Percentiles rank a stretch among this genome's conserved stretches.
Conservation (phyloP, 768 basidiomycete genomes). For the Boletus coccyginus region DNA sequence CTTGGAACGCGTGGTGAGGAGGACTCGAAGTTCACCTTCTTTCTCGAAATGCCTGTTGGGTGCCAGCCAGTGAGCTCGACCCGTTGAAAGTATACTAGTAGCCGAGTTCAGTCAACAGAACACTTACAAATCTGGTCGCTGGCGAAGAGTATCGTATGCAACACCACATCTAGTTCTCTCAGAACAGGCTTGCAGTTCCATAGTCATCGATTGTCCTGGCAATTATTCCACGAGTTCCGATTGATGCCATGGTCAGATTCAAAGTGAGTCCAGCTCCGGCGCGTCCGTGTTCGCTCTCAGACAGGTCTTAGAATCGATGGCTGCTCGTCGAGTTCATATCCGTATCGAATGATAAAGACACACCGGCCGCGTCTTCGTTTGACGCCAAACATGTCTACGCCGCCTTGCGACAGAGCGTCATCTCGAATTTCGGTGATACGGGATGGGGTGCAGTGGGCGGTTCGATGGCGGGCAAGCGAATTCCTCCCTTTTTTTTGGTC, state of each 20-base stretch:
- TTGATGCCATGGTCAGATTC: slow-evolving; percentile 59
- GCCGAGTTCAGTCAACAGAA: no score
- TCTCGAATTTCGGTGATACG: slow-evolving; percentile 75
- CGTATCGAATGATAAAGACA: slow-evolving; percentile 25
- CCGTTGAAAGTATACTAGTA: not conserved
- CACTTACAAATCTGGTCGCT: slow-evolving; percentile 55
- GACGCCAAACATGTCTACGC: slow-evolving; percentile 66
- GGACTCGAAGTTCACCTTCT: slow-evolving; percentile 62
- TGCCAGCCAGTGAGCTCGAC: not conserved
- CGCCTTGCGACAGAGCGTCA: slow-evolving; percentile 66
- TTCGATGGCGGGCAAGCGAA: slow-evolving; percentile 61
- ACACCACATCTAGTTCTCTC: slow-evolving; percentile 32
- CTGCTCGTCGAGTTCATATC: slow-evolving; percentile 81
- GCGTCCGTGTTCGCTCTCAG: not conserved
- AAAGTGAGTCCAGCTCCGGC: slow-evolving; percentile 41
- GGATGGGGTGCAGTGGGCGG: slow-evolving; percentile 82
- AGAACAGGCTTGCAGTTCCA: slow-evolving; percentile 15
- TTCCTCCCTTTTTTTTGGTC: not conserved
- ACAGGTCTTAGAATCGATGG: slow-evolving; percentile 69
- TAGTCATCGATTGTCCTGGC: not conserved
- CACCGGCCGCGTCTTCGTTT: slow-evolving; percentile 29
- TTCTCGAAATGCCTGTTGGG: slow-evolving; percentile 24
- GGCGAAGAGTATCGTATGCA: slow-evolving; percentile 19
- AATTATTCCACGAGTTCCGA: not conserved
- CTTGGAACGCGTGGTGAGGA: slow-evolving; percentile 86